Evolutionary conservation across 305 asterid genomes (phyloP).

Genomic region (Plantago rigida): DNA sequence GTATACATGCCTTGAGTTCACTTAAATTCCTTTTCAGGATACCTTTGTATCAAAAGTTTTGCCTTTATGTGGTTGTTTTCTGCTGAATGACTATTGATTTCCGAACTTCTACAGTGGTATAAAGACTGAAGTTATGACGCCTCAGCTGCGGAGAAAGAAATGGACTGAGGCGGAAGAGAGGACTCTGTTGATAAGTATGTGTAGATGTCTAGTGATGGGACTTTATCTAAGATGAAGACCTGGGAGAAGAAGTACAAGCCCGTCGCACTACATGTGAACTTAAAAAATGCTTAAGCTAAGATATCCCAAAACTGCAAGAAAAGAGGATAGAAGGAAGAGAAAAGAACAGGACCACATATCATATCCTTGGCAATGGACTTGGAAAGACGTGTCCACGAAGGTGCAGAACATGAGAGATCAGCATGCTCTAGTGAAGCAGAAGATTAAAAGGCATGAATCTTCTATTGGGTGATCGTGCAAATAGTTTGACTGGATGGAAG

Average conservation of each 20-base stretch:
- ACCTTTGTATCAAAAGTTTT: not conserved
- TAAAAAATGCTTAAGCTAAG: too few species aligned
- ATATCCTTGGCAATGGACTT: too few species aligned
- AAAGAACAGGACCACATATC: too few species aligned
- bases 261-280: conserved; percentile 65
- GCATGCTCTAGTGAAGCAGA: too few species aligned
- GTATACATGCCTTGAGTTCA: not conserved
- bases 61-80: not conserved
- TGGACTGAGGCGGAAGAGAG: conserved; percentile 98
- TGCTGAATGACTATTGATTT: conserved; percentile 25
- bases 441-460: too few species aligned
- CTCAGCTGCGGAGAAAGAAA: conserved; percentile 82
- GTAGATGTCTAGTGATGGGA: conserved; percentile 66
- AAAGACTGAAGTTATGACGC: conserved; percentile 41
- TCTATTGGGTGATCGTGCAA: too few species aligned
- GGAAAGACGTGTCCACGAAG: too few species aligned
- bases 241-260: conserved; percentile 85
- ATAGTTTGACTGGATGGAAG: too few species aligned
- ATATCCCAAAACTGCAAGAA: too few species aligned
- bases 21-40: not conserved
- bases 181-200: conserved; percentile 81
- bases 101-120: conserved; percentile 22
- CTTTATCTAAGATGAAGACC: conserved; percentile 74
- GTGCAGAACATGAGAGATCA: too few species aligned
- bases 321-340: too few species aligned